Base-by-base conservation (phyloP, 179 eudicot genomes). In the Vitellaria paradoxa region DNA sequence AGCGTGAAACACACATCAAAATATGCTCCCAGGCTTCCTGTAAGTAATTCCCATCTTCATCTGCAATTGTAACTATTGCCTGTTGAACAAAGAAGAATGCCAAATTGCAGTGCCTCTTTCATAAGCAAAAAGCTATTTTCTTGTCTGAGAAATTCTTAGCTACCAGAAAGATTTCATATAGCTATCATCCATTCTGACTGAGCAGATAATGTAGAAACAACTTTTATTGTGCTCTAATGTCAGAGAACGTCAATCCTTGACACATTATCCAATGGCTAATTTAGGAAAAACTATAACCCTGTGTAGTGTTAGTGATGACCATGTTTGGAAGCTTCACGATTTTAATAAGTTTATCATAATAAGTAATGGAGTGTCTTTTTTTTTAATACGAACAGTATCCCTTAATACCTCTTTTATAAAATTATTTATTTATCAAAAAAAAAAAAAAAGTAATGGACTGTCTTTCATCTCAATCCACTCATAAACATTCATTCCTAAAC, bases 11-110 rank as follows among this genome's bases (percentile, higher is more conserved):
- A 80, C 99, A 96, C 8, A 96, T 96, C 85, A 96, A 89, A 65
- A 94, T 89, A 87, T 96, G 99, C 85, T 94, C 98, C 99, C 99
- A 96, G 11, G 98, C 99, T 82, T 96, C 98, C 80, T 93, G 99
- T 76, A 96, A 84, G 84, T 90, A 87, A 83, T 96, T 91, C 52
- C 99, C 99, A 83, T 96, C 98, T 86, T 96, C 99, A 76, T 96
- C 99, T 78, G 99, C 99, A 80, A 93, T 94, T 68, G 96, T 87
- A 71, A 94, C 87, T 75, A 96, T 83, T 76, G 96, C 94, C 99
- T 96, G 96, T 75, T 69, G 75, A 83, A 77, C 60, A 77, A 69
- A 57, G 46, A 68, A 81, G 74, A 24, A 55, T n/a, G 24, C 13
- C 26, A 42, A 53, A 37, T 57, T 59, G 73, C 46, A 55, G 65